Conservation (phyloP, 768 basidiomycete genomes). For the Amanita polypyramis region DNA sequence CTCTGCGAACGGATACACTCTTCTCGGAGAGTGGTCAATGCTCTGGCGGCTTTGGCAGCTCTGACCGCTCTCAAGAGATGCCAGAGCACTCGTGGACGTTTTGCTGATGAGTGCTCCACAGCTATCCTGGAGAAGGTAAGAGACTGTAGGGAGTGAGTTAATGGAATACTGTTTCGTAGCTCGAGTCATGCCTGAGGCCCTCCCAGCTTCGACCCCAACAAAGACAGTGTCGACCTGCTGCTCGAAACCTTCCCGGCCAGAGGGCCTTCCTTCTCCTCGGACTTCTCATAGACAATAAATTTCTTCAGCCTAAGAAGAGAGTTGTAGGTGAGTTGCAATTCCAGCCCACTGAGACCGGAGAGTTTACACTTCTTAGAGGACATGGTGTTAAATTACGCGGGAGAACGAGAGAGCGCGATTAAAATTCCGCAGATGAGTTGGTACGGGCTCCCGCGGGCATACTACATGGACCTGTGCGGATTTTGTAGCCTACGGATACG, state of each 20-base stretch:
- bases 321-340: neutral
- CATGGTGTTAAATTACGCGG: too few species aligned
- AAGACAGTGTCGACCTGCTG: neutral
- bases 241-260: neutral
- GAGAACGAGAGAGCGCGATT: too few species aligned
- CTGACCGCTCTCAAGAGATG: too few species aligned
- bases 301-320: neutral
- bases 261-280: conserved; percentile 1
- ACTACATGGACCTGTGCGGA: too few species aligned
- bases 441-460: too few species aligned
- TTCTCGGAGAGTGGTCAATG: too few species aligned
- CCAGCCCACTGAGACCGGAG: neutral
- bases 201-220: neutral
- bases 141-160: neutral
- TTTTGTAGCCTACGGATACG: too few species aligned
- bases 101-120: neutral
- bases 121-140: neutral
- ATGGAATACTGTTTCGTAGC: neutral
- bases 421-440: too few species aligned
- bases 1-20: too few species aligned
- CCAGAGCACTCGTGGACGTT: too few species aligned
- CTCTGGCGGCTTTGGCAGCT: too few species aligned
- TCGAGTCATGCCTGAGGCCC: conserved; percentile 3
- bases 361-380: conserved; percentile 2
- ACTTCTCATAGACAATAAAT: neutral